Evolutionary conservation across 208 protist species (phyloP).

Genomic region (Leptomonas pyrrhocoris): DNA sequence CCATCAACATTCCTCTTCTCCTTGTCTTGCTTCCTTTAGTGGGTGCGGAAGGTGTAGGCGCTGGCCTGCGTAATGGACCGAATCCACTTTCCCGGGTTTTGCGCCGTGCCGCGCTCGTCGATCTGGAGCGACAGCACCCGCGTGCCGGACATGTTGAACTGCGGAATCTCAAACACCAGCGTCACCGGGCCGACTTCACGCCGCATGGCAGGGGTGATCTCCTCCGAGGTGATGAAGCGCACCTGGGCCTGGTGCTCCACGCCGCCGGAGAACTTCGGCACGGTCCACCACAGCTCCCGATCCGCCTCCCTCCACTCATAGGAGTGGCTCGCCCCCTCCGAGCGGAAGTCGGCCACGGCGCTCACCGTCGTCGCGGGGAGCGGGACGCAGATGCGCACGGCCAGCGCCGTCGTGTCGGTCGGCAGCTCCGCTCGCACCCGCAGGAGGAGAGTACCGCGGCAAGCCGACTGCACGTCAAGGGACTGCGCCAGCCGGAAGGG

Average conservation of each 20-base stretch:
- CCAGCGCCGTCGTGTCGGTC: constrained; percentile 30
- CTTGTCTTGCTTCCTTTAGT: constrained; percentile 25
- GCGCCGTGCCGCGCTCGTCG: constrained; percentile 73
- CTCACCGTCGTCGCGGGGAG: constrained; percentile 50
- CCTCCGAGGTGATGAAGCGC: constrained; percentile 45
- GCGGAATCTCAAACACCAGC: constrained; percentile 94
- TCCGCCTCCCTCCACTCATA: constrained; percentile 71
- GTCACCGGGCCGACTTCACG: constrained; percentile 76
- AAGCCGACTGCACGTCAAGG: constrained; percentile 43
- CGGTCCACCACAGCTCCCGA: constrained; percentile 79
- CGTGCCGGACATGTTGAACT: constrained; percentile 63
- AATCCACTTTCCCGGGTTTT: constrained; percentile 87
- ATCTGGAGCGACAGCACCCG: constrained; percentile 61
- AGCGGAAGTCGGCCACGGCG: constrained; percentile 44
- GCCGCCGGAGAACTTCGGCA: constrained; percentile 72
- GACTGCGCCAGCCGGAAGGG: constrained; percentile 76
- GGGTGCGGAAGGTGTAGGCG: constrained; percentile 80
- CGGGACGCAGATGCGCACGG: constrained; percentile 45
- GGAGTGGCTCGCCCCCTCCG: constrained; percentile 37
- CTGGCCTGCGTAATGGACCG: constrained; percentile 87
- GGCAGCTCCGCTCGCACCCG: constrained; percentile 57
- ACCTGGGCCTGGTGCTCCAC: constrained; percentile 67
- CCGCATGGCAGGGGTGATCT: constrained; percentile 45
- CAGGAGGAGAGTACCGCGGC: constrained; percentile 50
- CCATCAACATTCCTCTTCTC: background rate